Evolutionary conservation across 2,329 filamentous ascomycete genomes (phyloP).

Genomic region (Domatiomyces catenatus): DNA sequence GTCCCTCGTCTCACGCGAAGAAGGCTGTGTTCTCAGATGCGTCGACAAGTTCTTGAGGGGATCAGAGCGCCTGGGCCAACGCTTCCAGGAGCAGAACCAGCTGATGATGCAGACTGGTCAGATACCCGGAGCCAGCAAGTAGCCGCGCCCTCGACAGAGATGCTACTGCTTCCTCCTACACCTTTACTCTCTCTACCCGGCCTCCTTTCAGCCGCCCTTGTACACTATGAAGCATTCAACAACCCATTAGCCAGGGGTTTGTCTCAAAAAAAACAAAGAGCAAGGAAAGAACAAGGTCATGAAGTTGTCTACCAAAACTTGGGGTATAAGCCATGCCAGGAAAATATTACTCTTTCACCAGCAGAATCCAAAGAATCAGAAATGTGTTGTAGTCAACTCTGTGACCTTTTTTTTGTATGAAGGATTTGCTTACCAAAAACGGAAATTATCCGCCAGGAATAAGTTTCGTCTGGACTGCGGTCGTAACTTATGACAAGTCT

Average conservation of each 20-base stretch:
- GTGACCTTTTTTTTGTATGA: too few relatives aligned
- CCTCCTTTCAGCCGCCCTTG: not conserved
- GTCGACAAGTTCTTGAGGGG: conserved; percentile 93
- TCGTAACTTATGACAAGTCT: too few relatives aligned
- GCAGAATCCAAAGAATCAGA: too few relatives aligned
- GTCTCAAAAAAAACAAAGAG: too few relatives aligned
- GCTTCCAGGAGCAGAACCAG: conserved; percentile 66
- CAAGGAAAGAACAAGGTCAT: not conserved
- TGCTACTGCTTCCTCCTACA: not conserved
- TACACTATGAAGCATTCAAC: not conserved
- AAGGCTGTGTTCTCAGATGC: conserved; percentile 82
- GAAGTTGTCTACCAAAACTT: not conserved
- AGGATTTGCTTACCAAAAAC: too few relatives aligned
- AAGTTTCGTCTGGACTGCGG: too few relatives aligned
- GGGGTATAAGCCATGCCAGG: not conserved
- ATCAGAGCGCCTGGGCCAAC: conserved; percentile 74
- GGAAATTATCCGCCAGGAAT: too few relatives aligned
- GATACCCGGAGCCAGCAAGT: conserved; percentile 29
- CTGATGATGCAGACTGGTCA: conserved; percentile 49
- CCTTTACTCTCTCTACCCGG: not conserved
- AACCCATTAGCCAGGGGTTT: too few relatives aligned
- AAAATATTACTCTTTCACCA: not conserved
- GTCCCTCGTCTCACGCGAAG: conserved; percentile 73
- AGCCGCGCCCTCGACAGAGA: not conserved
- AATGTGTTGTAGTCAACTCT: too few relatives aligned